Conservation (phyloP, 306 rosid genomes). For the Heteromeles arbutifolia region DNA sequence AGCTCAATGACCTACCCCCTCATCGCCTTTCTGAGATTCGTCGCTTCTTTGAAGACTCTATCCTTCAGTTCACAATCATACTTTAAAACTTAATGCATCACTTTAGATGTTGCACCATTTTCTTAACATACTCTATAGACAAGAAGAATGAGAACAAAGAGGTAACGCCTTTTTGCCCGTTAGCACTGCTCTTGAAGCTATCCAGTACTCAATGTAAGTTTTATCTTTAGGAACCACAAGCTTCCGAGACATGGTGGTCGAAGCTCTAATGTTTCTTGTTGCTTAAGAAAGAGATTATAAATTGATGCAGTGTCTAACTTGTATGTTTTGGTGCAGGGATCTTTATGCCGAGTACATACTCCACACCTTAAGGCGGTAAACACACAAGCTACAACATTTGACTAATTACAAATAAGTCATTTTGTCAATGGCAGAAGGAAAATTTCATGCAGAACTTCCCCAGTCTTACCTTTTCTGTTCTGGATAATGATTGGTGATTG, state of each 20-base stretch:
- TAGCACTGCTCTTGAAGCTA: constrained; percentile 63
- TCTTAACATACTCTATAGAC: constrained; percentile 49
- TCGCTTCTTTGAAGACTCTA: constrained; percentile 98
- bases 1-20: constrained; percentile 75
- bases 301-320: neutral
- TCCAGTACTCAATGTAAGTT: constrained; percentile 79
- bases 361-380: constrained; percentile 73
- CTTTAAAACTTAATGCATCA: constrained; percentile 2
- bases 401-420: constrained; percentile 23
- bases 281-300: neutral
- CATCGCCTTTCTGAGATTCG: constrained; percentile 92
- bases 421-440: neutral
- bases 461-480: neutral
- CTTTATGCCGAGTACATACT: constrained; percentile 87
- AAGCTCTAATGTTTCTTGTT: neutral
- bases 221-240: constrained; percentile 10
- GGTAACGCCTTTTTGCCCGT: constrained; percentile 86
- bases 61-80: constrained; percentile 31
- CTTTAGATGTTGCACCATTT: neutral
- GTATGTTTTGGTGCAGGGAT: constrained; percentile 65
- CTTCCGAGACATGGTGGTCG: neutral
- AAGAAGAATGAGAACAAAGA: constrained; percentile 97
- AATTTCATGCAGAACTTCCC: constrained; percentile 4
- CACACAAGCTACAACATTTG: constrained; percentile 8
- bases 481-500: neutral